Percentiles rank a stretch among this genome's conserved stretches.
Evolutionary conservation across 495 filamentous ascomycete genomes (phyloP).

Genomic region (Chaetomium cochliodes): DNA sequence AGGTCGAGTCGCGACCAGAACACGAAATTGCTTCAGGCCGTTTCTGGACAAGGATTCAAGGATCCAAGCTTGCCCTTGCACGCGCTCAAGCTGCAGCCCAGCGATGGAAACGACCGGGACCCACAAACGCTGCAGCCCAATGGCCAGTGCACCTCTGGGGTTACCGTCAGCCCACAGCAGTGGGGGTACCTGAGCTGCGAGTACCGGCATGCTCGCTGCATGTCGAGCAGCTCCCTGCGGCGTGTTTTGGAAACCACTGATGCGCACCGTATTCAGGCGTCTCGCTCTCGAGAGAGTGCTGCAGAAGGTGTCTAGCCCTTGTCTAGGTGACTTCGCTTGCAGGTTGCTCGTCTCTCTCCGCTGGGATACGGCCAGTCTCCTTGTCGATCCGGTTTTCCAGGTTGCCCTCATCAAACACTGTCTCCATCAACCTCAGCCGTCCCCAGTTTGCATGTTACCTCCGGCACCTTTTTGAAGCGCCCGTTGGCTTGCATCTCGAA

Average conservation of each 20-base stretch:
- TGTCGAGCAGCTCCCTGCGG: slow-evolving; percentile 7
- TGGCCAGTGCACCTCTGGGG: slow-evolving; percentile 32
- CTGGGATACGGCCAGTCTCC: not conserved
- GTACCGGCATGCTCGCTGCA: slow-evolving; percentile 29
- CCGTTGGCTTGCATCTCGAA: not conserved
- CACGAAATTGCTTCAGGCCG: slow-evolving; percentile 40
- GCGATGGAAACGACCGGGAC: too few relatives aligned
- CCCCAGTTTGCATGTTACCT: not conserved
- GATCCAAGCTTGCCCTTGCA: slow-evolving; percentile 30
- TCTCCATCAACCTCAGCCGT: slow-evolving; percentile 8
- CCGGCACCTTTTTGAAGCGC: not conserved
- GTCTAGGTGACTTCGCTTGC: not conserved
- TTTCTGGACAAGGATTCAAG: slow-evolving; percentile 37
- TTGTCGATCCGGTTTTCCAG: slow-evolving; percentile 17
- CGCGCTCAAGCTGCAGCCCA: slow-evolving; percentile 35
- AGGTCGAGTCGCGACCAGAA: slow-evolving; percentile 33
- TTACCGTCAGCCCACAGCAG: slow-evolving; percentile 16
- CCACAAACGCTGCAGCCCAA: slow-evolving; percentile 25
- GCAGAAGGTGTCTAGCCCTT: not conserved
- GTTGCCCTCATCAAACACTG: slow-evolving; percentile 14
- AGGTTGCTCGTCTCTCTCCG: not conserved
- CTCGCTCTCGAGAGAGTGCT: not conserved
- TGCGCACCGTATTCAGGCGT: not conserved
- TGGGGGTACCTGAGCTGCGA: slow-evolving; percentile 26
- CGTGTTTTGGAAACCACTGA: not conserved